Conservation (phyloP, 305 asterid species). For the Solanum hybrid region DNA sequence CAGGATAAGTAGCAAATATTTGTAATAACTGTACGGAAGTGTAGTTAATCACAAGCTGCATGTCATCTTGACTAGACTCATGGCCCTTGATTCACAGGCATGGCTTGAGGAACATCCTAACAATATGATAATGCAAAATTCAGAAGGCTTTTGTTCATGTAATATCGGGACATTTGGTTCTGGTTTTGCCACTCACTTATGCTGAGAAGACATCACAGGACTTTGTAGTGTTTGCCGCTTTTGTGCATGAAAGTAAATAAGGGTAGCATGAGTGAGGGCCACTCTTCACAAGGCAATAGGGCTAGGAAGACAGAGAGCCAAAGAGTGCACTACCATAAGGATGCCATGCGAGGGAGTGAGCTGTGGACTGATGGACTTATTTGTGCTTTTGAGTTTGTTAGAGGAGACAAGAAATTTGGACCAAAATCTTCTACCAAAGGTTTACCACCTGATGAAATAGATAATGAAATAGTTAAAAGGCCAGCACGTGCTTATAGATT, state of each 20-base stretch:
- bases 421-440: slow-evolving; percentile 28
- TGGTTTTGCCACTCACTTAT: neutral
- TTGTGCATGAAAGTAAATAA: slow-evolving; percentile 16
- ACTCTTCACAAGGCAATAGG: slow-evolving; percentile 25
- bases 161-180: neutral
- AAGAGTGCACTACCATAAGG: slow-evolving; percentile 39
- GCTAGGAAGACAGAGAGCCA: slow-evolving; percentile 33
- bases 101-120: neutral
- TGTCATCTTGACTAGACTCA: neutral
- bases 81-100: neutral
- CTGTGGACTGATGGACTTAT: slow-evolving; percentile 90
- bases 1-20: neutral
- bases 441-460: slow-evolving; percentile 21
- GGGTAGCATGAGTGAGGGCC: slow-evolving; percentile 33
- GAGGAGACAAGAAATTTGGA: slow-evolving; percentile 28
- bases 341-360: slow-evolving; percentile 44
- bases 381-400: slow-evolving; percentile 77
- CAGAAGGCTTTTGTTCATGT: neutral
- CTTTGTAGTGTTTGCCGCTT: neutral
- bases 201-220: neutral
- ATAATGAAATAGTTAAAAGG: slow-evolving; percentile 24
- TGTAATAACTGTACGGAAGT: neutral
- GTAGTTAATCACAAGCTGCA: neutral
- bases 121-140: neutral
- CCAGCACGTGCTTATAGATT: slow-evolving; percentile 17